Evolutionary conservation across 768 basidiomycete species (phyloP).

Genomic region (Lactifluus rugatus): DNA sequence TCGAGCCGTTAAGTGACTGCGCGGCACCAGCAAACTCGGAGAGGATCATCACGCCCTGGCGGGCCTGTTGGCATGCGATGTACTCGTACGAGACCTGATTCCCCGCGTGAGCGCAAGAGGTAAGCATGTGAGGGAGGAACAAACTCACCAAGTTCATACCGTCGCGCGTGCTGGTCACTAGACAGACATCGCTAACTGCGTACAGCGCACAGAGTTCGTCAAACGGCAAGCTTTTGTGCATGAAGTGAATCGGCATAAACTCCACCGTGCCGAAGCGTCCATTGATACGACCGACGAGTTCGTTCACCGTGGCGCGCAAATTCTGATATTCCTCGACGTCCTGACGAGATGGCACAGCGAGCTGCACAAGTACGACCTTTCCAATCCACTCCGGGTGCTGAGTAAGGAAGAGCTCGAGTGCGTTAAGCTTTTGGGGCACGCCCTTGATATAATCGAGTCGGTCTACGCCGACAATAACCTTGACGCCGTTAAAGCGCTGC

Average conservation of each 20-base stretch:
- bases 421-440: slow-evolving; percentile 96
- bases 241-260: slow-evolving; percentile 99
- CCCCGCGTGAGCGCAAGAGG: slow-evolving; percentile 4
- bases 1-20: slow-evolving; percentile 87
- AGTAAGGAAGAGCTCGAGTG: slow-evolving; percentile 89
- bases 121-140: slow-evolving; percentile 21
- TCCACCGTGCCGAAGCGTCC: slow-evolving; percentile 98
- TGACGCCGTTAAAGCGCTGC: slow-evolving; percentile 86
- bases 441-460: slow-evolving; percentile 99
- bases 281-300: slow-evolving; percentile 96
- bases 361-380: slow-evolving; percentile 93
- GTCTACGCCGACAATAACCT: slow-evolving; percentile 97
- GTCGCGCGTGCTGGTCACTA: slow-evolving; percentile 91
- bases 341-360: slow-evolving; percentile 94
- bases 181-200: slow-evolving; percentile 90
- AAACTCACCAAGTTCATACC: slow-evolving; percentile 94
- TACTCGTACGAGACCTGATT: slow-evolving; percentile 95
- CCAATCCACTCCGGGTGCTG: slow-evolving; percentile 99
- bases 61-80: slow-evolving; percentile 86
- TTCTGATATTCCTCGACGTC: slow-evolving; percentile 99
- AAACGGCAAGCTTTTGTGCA: slow-evolving; percentile 91
- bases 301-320: slow-evolving; percentile 89
- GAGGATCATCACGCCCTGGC: slow-evolving; percentile 94
- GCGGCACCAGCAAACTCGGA: slow-evolving; percentile 98
- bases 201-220: slow-evolving; percentile 98